phyloP scores from a whole-genome alignment of 2,329 filamentous ascomycete species.

The Claviceps africana region DNA sequence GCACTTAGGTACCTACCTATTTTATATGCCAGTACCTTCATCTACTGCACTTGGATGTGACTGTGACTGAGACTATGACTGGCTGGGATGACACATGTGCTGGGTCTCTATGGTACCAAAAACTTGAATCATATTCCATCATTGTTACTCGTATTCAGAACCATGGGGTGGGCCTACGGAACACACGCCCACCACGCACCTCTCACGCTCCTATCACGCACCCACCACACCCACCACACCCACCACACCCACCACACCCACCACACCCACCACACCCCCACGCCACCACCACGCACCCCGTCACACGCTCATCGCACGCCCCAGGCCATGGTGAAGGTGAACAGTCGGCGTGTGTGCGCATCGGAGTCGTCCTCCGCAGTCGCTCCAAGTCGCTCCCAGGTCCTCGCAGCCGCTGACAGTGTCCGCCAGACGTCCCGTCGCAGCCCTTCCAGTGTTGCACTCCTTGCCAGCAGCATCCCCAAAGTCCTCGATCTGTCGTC shows the following conservation, averaged over 20 bases:
- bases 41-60: too few relatives aligned
- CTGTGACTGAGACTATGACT: not conserved
- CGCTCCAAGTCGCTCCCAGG: not conserved
- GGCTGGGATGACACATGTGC: not conserved
- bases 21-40: too few relatives aligned
- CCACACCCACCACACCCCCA: too few relatives aligned
- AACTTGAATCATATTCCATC: not conserved
- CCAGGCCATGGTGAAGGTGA: not conserved
- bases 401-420: not conserved
- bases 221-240: too few relatives aligned
- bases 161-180: not conserved
- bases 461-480: not conserved
- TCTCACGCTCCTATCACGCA: too few relatives aligned
- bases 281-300: too few relatives aligned
- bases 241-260: too few relatives aligned
- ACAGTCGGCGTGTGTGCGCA: not conserved
- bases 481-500: not conserved
- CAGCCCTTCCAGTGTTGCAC: not conserved
- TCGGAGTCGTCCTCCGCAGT: not conserved
- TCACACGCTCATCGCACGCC: not conserved
- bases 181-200: not conserved
- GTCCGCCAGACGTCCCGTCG: not conserved
- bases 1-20: too few relatives aligned
- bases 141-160: conserved; percentile 2
- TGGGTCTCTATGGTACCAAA: not conserved